Conservation (phyloP, 164 flowering plant genomes). For the Tinospora cordifolia region DNA sequence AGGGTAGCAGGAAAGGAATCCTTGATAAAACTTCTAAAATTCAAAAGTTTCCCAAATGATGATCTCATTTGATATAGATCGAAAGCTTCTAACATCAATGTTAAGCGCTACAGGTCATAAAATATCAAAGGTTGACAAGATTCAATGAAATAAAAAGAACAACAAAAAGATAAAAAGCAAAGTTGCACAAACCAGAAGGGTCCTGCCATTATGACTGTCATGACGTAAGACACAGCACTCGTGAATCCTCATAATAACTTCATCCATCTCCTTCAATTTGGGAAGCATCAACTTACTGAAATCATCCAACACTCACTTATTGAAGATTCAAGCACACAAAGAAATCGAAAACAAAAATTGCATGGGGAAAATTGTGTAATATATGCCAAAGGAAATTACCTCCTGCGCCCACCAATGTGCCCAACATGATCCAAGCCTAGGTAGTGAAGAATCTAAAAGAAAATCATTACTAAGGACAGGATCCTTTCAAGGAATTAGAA, state of each 20-base stretch:
- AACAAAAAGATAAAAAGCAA: background rate
- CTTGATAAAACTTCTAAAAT: too few relatives aligned
- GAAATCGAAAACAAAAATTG: conserved; percentile 1
- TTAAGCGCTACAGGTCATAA: background rate
- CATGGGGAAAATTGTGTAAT: background rate
- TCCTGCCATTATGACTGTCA: conserved; percentile 26
- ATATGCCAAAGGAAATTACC: conserved; percentile 35
- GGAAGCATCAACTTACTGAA: conserved; percentile 68
- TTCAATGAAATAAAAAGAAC: background rate
- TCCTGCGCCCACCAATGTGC: conserved; percentile 85
- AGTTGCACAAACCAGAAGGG: conserved; percentile 72
- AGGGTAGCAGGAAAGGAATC: too few relatives aligned
- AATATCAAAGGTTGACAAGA: background rate
- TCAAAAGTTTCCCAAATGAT: too few relatives aligned
- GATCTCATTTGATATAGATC: too few relatives aligned
- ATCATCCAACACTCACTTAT: conserved; percentile 12
- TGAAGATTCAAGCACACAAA: background rate
- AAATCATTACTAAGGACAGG: conserved; percentile 15
- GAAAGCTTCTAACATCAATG: background rate
- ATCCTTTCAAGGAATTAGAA: background rate
- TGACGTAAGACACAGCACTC: conserved; percentile 22
- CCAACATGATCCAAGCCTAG: conserved; percentile 98
- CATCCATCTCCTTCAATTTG: conserved; percentile 93
- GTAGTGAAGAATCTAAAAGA: conserved; percentile 88
- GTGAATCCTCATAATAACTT: conserved; percentile 63